phyloP scores from a whole-genome alignment of 352 stramenopile species.

The Phytophthora constricta region DNA sequence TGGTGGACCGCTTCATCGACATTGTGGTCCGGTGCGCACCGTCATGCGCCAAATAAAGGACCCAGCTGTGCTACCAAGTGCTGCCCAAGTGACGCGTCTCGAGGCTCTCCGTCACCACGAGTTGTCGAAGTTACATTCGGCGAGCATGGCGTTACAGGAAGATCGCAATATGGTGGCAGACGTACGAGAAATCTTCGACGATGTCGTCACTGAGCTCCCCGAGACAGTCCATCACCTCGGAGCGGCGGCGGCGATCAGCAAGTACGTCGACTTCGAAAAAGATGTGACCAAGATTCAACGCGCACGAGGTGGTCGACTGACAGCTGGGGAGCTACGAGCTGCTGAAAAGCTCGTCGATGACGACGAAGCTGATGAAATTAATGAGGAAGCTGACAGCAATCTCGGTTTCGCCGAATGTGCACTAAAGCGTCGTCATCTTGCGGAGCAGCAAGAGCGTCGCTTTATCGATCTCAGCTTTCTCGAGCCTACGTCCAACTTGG shows the following conservation, averaged over 20 bases:
- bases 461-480: neutral
- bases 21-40: too few relatives aligned
- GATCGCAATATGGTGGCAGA: too few relatives aligned
- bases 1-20: too few relatives aligned
- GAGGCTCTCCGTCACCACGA: too few relatives aligned
- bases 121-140: too few relatives aligned
- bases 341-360: neutral
- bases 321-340: neutral
- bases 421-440: neutral
- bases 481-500: neutral
- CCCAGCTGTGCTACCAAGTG: too few relatives aligned
- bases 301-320: neutral
- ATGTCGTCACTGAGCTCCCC: too few relatives aligned
- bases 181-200: too few relatives aligned
- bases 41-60: too few relatives aligned
- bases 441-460: neutral
- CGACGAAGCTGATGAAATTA: neutral
- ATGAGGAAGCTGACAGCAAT: neutral
- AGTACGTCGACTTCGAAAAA: neutral
- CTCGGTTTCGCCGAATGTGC: neutral
- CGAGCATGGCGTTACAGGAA: too few relatives aligned
- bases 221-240: neutral
- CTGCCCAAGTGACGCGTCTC: too few relatives aligned
- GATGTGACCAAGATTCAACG: neutral
- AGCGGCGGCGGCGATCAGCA: neutral